Base-by-base conservation (phyloP, 495 filamentous ascomycete species). In the Daldinia vernicosa region DNA sequence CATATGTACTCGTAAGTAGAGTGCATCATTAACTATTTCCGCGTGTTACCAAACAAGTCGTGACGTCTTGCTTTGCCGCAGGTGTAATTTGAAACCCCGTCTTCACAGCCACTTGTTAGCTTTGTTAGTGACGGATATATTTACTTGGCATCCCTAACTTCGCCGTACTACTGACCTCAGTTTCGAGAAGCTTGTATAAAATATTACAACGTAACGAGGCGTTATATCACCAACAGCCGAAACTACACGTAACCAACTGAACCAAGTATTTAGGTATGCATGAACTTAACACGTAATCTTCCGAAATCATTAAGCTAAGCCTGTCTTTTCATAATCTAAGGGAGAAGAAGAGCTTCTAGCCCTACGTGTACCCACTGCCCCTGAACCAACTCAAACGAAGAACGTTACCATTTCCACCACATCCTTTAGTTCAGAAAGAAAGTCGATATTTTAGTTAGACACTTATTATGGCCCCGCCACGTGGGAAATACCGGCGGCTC, bases 401-500 rank as follows among this genome's bases (percentile, higher is more conserved):
- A 47, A 47, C 19, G 17, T 24, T 47, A 47, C 43, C 19, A 47
- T 47, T 47, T 22, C 7, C 17, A 47, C 43, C 8, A 19, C 8
- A 19, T 47, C 17, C n/a, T n/a, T 47, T 47, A 47, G 19, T 17
- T 3, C 19, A 9, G 17, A 22, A 9, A 45, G 8, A 19, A 22
- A 17, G 0, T 22, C 8, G 6, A 45, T 19, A 7, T 9, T 45
- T 45, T 30, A 56, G 22, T 11, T 28, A 45, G 32, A 67, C 53
- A 7, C 51, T 54, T 53, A 58, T 54, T 53, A 58, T 59, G 37
- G 19, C 33, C 60, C 67, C 54, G 61, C 67, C 54, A 65, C 61
- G 61, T 70, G 61, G 67, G 30, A 52, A 52, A 60, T 70, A 26
- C 67, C 56, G 65, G 65, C 65, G 55, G 67, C 47, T 60, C 55